Conservation (phyloP, 2,329 filamentous ascomycete species). For the Rhynchosporium graminicola region DNA sequence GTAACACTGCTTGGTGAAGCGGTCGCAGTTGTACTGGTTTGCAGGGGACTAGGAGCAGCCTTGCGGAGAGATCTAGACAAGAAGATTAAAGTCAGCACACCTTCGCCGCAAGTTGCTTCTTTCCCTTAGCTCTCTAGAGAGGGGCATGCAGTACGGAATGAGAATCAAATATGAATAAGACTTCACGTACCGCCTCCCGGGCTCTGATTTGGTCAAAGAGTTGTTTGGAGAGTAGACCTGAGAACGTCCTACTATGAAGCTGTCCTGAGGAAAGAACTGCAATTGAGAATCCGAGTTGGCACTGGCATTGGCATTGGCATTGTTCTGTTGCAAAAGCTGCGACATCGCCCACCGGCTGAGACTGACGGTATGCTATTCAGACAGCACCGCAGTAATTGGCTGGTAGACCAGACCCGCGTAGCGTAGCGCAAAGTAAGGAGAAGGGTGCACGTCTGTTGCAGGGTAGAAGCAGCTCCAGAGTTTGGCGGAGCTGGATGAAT, state of each 20-base stretch:
- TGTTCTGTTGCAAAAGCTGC: constrained; percentile 39
- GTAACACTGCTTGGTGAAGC: constrained; percentile 38
- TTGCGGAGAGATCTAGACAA: constrained; percentile 39
- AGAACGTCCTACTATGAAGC: constrained; percentile 36
- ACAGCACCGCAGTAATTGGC: constrained; percentile 19
- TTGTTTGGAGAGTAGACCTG: constrained; percentile 33
- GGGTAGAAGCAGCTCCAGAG: constrained; percentile 16
- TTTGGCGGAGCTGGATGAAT: constrained; percentile 11
- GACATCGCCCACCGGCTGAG: constrained; percentile 38
- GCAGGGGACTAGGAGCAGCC: constrained; percentile 40
- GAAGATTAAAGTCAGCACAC: constrained; percentile 28
- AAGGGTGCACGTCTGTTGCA: constrained; percentile 6
- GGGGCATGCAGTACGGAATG: background rate
- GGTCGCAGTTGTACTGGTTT: constrained; percentile 38
- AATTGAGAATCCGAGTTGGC: constrained; percentile 25
- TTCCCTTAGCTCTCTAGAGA: background rate
- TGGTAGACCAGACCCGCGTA: constrained; percentile 19
- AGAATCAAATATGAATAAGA: constrained; percentile 12
- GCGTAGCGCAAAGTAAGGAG: constrained; percentile 1
- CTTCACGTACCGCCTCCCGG: constrained; percentile 35
- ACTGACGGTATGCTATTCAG: constrained; percentile 24
- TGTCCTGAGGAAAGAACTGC: constrained; percentile 32
- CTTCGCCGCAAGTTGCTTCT: constrained; percentile 22
- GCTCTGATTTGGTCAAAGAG: constrained; percentile 31
- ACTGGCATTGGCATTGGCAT: constrained; percentile 26